These are phyloP conservation scores for Zymoseptoria pseudotritici DNA, from an alignment of 2,329 filamentous ascomycete species.

Conservation along the genomic window DNA sequence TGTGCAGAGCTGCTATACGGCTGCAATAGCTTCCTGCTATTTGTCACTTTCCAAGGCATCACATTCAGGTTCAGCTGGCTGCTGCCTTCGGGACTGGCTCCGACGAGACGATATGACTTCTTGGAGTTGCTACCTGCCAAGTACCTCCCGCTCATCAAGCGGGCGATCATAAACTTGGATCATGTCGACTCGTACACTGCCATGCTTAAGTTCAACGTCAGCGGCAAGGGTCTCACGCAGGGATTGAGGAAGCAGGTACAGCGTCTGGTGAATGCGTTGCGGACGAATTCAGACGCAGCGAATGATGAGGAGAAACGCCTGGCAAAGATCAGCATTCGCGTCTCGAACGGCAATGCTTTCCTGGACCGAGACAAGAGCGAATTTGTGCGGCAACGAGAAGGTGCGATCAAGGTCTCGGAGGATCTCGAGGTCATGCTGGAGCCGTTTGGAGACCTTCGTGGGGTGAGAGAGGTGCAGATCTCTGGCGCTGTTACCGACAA, in stretches of 20 bases:
- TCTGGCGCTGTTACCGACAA: conserved; percentile 34
- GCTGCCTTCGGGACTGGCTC: conserved; percentile 34
- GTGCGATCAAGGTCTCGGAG: conserved; percentile 24
- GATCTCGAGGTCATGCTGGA: conserved; percentile 37
- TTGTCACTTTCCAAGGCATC: conserved; percentile 38
- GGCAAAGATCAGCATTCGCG: conserved; percentile 18
- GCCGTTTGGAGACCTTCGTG: conserved; percentile 33
- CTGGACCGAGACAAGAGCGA: conserved; percentile 25
- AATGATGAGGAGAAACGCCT: conserved; percentile 7
- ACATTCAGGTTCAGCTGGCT: conserved; percentile 40
- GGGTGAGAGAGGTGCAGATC: conserved; percentile 31
- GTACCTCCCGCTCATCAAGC: conserved; percentile 36
- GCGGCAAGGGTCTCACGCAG: conserved; percentile 37
- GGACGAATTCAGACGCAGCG: conserved; percentile 20
- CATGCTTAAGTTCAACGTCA: conserved; percentile 47
- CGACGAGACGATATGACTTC: conserved; percentile 34
- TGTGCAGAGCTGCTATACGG: conserved; percentile 41
- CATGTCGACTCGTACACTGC: conserved; percentile 44
- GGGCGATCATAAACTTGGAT: conserved; percentile 39
- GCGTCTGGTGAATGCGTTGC: conserved; percentile 34
- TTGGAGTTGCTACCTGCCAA: conserved; percentile 35
- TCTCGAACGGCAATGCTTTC: conserved; percentile 28
- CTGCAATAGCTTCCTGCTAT: conserved; percentile 39
- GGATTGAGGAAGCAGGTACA: conserved; percentile 36
- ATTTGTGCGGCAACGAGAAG: conserved; percentile 22